Evolutionary conservation across 1,139 yeast species (phyloP), one percentile per base, ranked within the genome.

Genomic region (Nakaseomyces nivariensis): DNA sequence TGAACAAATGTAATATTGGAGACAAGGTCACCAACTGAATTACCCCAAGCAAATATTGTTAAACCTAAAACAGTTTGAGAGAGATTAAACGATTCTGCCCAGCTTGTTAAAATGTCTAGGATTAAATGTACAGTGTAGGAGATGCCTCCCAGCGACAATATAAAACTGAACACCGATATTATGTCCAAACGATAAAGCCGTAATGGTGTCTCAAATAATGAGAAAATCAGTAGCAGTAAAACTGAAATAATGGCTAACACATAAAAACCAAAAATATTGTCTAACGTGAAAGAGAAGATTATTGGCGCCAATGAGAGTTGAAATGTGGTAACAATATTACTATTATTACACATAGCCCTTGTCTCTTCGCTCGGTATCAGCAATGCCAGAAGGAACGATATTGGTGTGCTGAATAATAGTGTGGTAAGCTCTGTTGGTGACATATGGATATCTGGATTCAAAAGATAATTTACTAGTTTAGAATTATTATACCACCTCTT

Each of bases 1-100:
- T 72, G 74, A 0, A 96, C 92, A 48, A 92, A 81, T 0, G 95
- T 85, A 47, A 84, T 72, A 60, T 92, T 89, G 0, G 97, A 85
- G 1, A 90, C 81, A 49, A 90, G 72, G 60, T 92, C 98, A 5
- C 97, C 96, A 4, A 87, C 69, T 0, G 96, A 88, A 62, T 90
- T 90, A 9, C 97, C 97, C 53, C 89, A 70, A 0, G 97, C 96
- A 70, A 89, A 88, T 0, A 88, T 76, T 0, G 96, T 88, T 6
- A 88, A 70, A 0, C 97, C 97, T 17, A 87, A 68, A 4, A 89
- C 77, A 2, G 92, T 92, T 57, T 86, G 94, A 22, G 89, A 79
- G n/a, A 88, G 64, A 50, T 78, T 66, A 51, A 77, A 78, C 4
- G 81, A 72, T 1, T 78, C 69, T 0, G 92, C 81, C 51, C 85